Percentiles rank a stretch among this genome's conserved stretches.
phyloP scores from a whole-genome alignment of 805 yeast genomes.

The Candida cerambycidarum region DNA sequence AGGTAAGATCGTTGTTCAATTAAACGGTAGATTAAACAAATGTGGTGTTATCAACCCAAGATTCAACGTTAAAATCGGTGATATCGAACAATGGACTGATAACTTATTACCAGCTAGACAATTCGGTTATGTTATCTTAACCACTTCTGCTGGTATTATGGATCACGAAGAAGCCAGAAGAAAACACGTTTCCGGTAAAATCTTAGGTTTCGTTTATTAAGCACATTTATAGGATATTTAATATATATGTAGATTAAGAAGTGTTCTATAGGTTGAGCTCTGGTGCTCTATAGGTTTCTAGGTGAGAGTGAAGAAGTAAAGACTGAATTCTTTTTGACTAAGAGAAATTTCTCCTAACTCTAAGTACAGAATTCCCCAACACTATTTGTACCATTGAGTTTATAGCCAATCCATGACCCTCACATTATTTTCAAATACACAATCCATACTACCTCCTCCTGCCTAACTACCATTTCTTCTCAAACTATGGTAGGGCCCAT shows the following conservation, averaged over 20 bases:
- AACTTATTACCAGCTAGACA: constrained; percentile 99
- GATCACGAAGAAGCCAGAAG: constrained; percentile 99
- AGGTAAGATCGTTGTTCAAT: constrained; percentile 94
- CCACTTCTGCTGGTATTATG: constrained; percentile 99
- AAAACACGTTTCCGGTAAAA: constrained; percentile 99
- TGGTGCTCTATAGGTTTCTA: too few relatives aligned
- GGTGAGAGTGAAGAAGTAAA: too few relatives aligned
- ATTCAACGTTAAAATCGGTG: constrained; percentile 93
- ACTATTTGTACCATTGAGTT: too few relatives aligned
- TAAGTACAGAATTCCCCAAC: too few relatives aligned
- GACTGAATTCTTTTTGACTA: too few relatives aligned
- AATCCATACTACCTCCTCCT: too few relatives aligned
- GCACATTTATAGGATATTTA: constrained; percentile 1
- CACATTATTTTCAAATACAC: too few relatives aligned
- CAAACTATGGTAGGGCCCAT: constrained; percentile 12
- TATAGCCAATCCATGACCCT: too few relatives aligned
- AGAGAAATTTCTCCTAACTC: too few relatives aligned
- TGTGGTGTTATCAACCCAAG: constrained; percentile 99
- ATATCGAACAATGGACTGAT: constrained; percentile 98
- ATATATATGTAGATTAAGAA: background rate
- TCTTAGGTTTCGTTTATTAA: constrained; percentile 81
- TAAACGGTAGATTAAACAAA: constrained; percentile 98
- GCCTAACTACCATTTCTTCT: too few relatives aligned
- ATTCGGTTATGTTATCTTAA: constrained; percentile 95
- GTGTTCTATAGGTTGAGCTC: background rate